A percentile compares a stretch with the other conserved stretches of the same genome.
phyloP scores from a whole-genome alignment of 805 yeast genomes.

The Metschnikowia lunata region DNA sequence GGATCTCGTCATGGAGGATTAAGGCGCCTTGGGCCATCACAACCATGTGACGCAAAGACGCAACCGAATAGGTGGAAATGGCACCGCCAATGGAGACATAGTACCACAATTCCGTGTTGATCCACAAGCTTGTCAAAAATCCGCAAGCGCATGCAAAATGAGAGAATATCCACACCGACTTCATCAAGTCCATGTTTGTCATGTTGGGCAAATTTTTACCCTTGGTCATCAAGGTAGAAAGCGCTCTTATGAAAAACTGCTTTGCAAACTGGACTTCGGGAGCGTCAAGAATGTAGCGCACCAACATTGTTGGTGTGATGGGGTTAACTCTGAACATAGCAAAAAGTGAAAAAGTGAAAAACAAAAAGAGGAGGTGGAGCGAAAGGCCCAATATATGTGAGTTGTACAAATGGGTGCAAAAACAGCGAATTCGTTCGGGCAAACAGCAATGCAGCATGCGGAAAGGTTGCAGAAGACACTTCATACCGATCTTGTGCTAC shows the following conservation, averaged over 20 bases:
- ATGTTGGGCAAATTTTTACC: conserved; percentile 6
- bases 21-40: conserved; percentile 6
- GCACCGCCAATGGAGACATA: conserved; percentile 13
- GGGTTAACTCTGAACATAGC: conserved; percentile 15
- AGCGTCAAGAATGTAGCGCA: conserved; percentile 7
- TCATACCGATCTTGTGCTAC: too few relatives aligned
- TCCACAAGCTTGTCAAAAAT: conserved; percentile 5
- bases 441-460: neutral
- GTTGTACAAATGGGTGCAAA: conserved; percentile 5
- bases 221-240: neutral
- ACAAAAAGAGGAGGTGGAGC: neutral
- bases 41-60: conserved; percentile 11
- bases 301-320: conserved; percentile 13
- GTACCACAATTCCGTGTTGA: conserved; percentile 5
- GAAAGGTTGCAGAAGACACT: neutral
- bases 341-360: neutral
- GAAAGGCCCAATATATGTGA: neutral
- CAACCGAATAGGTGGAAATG: conserved; percentile 11
- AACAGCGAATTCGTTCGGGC: neutral
- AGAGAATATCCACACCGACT: conserved; percentile 11
- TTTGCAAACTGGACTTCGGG: conserved; percentile 9
- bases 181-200: conserved; percentile 9
- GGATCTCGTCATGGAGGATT: conserved; percentile 10
- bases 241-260: neutral
- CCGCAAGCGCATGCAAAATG: conserved; percentile 13